Evolutionary conservation across 2,329 filamentous ascomycete genomes (phyloP).

Genomic region (Amesomyces nigricolor): DNA sequence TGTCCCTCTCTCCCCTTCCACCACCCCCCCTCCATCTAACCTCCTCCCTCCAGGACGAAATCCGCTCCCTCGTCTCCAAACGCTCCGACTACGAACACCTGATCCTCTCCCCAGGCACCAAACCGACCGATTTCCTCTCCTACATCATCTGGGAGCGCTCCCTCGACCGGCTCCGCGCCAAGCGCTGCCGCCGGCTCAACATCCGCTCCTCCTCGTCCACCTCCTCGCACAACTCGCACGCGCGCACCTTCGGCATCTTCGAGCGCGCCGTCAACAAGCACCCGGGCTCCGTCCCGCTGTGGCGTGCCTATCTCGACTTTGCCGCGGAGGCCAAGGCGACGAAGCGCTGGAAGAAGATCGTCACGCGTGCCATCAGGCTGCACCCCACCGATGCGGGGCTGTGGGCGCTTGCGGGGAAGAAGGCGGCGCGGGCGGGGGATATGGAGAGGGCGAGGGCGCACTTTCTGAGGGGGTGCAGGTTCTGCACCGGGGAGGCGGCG

Average conservation of each 20-base stretch:
- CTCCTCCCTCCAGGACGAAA: slow-evolving; percentile 63
- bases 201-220: slow-evolving; percentile 63
- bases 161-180: slow-evolving; percentile 70
- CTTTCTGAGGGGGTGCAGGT: slow-evolving; percentile 85
- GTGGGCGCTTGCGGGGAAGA: slow-evolving; percentile 80
- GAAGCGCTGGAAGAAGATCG: slow-evolving; percentile 59
- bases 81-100: slow-evolving; percentile 91
- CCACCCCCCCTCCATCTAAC: neutral
- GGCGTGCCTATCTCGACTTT: slow-evolving; percentile 87
- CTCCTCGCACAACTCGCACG: slow-evolving; percentile 62
- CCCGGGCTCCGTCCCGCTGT: slow-evolving; percentile 72
- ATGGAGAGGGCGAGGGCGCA: slow-evolving; percentile 78
- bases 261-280: slow-evolving; percentile 82
- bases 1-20: slow-evolving; percentile 20
- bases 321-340: slow-evolving; percentile 61
- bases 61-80: slow-evolving; percentile 80
- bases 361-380: slow-evolving; percentile 69
- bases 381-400: slow-evolving; percentile 78
- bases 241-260: slow-evolving; percentile 81
- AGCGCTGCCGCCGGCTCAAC: slow-evolving; percentile 74
- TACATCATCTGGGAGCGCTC: slow-evolving; percentile 71
- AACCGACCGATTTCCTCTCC: slow-evolving; percentile 71
- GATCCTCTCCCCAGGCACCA: slow-evolving; percentile 73
- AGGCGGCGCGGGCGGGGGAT: slow-evolving; percentile 73
- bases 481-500: slow-evolving; percentile 68